Base-by-base conservation (phyloP, 2,329 filamentous ascomycete genomes). In the Alternaria consortialis region DNA sequence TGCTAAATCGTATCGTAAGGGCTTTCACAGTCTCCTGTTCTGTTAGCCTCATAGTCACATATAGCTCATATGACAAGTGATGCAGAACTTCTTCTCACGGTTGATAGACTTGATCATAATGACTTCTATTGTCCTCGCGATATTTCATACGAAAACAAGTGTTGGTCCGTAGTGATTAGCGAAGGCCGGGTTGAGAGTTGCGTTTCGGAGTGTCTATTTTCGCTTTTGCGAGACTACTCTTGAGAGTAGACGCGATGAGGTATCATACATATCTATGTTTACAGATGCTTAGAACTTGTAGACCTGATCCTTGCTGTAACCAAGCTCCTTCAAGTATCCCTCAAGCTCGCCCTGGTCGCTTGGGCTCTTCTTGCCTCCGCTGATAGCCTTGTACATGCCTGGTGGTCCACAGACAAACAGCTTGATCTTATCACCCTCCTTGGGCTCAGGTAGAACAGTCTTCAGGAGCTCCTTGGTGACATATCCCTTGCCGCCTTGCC, bases 361-460 rank as follows among this genome's bases (percentile, higher is more conserved):
- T n/a, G 94, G 93, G 81, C 91, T 95, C 79, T 90, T 90, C 91
- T 99, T 98, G 74, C 82, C 82, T 34, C 95, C 95, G 37, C 91
- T 94, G 70, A 98, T 89, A 61, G 93, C 91, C 81, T 97, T 97
- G 88, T 97, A 97, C 85, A 98, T 79, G 42, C 90, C 91, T 3
- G 94, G 94, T 12, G 95, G 95, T 0, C 94, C 94, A 80, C 94
- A 98, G 37, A 99, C 92, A 75, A 99, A 98, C 65, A 98, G 81
- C 88, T 98, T 98, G 84, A 97, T 89, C 83, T 97, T 95, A 68
- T 91, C 91, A 44, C 77, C 78, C 72, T 87, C 86, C 86, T 95
- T 95, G 65, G 95, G 93, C 81, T 96, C 93, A 11, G 95, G 95
- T 13, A 98, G 86, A 9, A 97, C 93, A 52, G 91, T 94, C 90